Evolutionary conservation across 2,329 filamentous ascomycete species (phyloP).

Genomic region (Sclerotinia sclerotiorum): DNA sequence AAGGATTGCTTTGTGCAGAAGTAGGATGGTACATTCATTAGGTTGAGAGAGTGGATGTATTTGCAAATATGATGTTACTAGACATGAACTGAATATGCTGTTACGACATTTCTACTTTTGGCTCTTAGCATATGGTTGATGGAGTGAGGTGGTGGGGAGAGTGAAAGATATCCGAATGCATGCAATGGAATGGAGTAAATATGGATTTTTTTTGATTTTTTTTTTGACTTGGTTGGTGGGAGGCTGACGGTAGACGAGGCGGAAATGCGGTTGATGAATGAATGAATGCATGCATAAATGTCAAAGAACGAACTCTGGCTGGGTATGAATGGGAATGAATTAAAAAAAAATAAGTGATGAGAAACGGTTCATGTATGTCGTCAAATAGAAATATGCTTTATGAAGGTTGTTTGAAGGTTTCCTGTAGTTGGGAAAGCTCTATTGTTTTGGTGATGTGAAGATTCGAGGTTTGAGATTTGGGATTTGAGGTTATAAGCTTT

Average conservation of each 20-base stretch:
- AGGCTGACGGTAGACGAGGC: background rate
- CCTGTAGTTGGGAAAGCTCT: background rate
- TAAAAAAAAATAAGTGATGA: background rate
- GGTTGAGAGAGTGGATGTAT: background rate
- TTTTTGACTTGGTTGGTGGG: background rate
- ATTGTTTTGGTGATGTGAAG: background rate
- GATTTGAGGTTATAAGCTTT: background rate
- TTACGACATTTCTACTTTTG: background rate
- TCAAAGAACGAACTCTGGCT: background rate
- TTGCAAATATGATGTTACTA: conserved; percentile 2
- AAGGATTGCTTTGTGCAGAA: background rate
- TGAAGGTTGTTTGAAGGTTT: background rate
- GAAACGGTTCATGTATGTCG: background rate
- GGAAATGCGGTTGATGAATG: background rate
- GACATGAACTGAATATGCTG: conserved; percentile 14
- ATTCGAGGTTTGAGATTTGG: background rate
- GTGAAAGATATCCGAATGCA: conserved; percentile 8
- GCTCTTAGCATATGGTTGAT: conserved; percentile 13
- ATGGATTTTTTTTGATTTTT: too few relatives aligned
- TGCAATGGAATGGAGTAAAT: background rate
- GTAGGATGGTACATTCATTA: background rate
- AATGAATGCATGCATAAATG: conserved; percentile 10
- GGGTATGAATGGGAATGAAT: background rate
- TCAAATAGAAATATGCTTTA: background rate
- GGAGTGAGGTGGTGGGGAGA: background rate